Conservation (phyloP, 345 rosid genomes). For the Erucastrum elatum region DNA sequence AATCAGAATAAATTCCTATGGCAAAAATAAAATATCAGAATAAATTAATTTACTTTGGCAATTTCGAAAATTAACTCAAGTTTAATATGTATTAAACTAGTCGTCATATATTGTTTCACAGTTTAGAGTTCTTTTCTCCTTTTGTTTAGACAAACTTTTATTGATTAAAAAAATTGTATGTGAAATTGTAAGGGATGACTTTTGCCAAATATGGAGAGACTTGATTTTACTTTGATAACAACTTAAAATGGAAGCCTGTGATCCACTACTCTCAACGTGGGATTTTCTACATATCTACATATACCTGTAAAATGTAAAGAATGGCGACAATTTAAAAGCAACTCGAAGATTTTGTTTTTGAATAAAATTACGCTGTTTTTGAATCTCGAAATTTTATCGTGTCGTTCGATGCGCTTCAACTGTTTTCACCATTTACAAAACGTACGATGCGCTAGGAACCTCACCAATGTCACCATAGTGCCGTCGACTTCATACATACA, state of each 20-base stretch:
- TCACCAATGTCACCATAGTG: background rate
- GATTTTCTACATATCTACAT: background rate
- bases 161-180: background rate
- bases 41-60: background rate
- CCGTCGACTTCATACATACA: background rate
- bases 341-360: background rate
- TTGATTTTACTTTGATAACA: background rate
- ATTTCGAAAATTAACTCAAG: background rate
- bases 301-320: background rate
- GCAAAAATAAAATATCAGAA: background rate
- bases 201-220: background rate
- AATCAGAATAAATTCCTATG: background rate
- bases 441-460: background rate
- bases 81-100: background rate
- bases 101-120: background rate
- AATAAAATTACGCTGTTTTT: background rate
- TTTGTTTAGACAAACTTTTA: background rate
- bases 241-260: constrained; percentile 6
- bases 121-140: background rate
- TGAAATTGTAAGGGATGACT: background rate
- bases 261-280: background rate
- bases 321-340: background rate
- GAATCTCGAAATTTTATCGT: background rate
- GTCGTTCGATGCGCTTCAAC: background rate
- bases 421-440: constrained; percentile 17